Conservation (phyloP, 1,284 basidiomycete genomes). For the Ustilago crameri region DNA sequence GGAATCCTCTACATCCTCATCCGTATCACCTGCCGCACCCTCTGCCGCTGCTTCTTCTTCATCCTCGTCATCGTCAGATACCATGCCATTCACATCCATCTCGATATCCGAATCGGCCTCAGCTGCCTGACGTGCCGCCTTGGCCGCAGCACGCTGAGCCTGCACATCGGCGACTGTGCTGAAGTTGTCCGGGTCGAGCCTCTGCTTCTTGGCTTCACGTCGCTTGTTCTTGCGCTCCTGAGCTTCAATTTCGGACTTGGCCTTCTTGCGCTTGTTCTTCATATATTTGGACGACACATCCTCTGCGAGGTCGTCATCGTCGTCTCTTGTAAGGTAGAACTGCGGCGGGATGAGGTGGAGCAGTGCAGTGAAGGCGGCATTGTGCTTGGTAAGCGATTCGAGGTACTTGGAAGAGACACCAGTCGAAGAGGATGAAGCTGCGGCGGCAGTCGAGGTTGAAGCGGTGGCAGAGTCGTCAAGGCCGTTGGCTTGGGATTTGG, state of each 20-base stretch:
- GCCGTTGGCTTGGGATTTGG: constrained; percentile 14
- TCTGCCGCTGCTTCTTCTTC: constrained; percentile 28
- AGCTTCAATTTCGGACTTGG: constrained; percentile 59
- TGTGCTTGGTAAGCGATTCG: constrained; percentile 50
- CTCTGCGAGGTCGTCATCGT: constrained; percentile 49
- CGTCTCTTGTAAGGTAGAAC: constrained; percentile 57
- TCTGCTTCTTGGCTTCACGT: constrained; percentile 55
- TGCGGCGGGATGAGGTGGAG: constrained; percentile 62
- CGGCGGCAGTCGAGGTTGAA: constrained; percentile 21
- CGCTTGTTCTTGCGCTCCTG: constrained; percentile 55
- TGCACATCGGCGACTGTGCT: constrained; percentile 57
- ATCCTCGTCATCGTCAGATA: constrained; percentile 29
- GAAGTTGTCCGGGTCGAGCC: constrained; percentile 63
- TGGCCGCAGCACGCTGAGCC: constrained; percentile 49
- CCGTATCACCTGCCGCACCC: constrained; percentile 46
- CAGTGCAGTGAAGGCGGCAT: constrained; percentile 56
- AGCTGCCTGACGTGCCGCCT: constrained; percentile 35
- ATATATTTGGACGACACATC: constrained; percentile 55
- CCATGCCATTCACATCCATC: constrained; percentile 47
- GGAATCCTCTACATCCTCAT: constrained; percentile 48
- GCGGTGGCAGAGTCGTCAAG: constrained; percentile 13
- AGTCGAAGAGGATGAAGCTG: constrained; percentile 7
- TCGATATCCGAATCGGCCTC: constrained; percentile 45
- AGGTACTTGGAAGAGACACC: constrained; percentile 25
- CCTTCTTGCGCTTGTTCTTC: constrained; percentile 66